Conservation (phyloP, 2,329 filamentous ascomycete species). For the Trichoderma sp. region DNA sequence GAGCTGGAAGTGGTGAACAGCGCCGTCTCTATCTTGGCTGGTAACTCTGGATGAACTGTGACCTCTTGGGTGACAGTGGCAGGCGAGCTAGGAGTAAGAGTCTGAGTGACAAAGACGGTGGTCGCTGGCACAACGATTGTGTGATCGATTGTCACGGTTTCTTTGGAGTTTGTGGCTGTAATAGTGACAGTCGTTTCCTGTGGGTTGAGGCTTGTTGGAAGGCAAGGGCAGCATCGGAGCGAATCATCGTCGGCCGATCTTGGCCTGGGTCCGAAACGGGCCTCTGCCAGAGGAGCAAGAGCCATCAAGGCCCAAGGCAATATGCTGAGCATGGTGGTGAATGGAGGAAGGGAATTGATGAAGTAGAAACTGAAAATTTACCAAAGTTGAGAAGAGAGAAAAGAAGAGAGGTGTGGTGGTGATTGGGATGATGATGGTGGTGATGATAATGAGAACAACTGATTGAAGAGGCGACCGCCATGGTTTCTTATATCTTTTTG, state of each 20-base stretch:
- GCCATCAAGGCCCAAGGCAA: conserved; percentile 32
- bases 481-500: conserved; percentile 5
- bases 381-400: neutral
- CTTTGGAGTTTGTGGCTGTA: conserved; percentile 26
- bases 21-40: conserved; percentile 20
- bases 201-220: conserved; percentile 22
- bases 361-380: neutral
- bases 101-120: conserved; percentile 22
- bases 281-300: conserved; percentile 31
- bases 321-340: conserved; percentile 30
- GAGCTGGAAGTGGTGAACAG: neutral
- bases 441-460: neutral
- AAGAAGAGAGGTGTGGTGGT: neutral
- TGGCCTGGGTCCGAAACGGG: conserved; percentile 28
- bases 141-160: conserved; percentile 33
- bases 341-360: rapidly evolving
- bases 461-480: neutral
- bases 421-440: neutral
- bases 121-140: conserved; percentile 29
- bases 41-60: conserved; percentile 22
- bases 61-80: conserved; percentile 15
- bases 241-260: conserved; percentile 23
- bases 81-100: neutral
- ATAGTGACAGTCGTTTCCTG: conserved; percentile 31
- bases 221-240: conserved; percentile 36